phyloP scores from a whole-genome alignment of 192 early-diverging fungal species.

The Dispira simplex region DNA sequence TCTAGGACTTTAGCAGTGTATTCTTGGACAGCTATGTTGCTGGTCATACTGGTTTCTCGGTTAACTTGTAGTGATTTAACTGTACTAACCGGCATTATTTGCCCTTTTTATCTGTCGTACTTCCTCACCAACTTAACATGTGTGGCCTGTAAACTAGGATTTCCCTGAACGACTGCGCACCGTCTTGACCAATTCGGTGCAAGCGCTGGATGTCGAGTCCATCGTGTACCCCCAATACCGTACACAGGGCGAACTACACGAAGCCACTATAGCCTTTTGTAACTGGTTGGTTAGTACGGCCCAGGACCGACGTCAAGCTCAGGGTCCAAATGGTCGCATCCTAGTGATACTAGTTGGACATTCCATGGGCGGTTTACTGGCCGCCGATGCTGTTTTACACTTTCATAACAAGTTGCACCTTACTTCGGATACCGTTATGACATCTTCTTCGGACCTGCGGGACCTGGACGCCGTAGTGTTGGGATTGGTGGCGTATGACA shows the following conservation, averaged over 20 bases:
- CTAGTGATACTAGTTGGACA: slow-evolving; percentile 23
- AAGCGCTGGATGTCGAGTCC: slow-evolving; percentile 24
- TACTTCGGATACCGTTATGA: background rate
- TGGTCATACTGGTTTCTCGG: no score
- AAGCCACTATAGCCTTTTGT: slow-evolving; percentile 28
- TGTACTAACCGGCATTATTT: no score
- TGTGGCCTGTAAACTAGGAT: slow-evolving; percentile 18
- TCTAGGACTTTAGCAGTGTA: no score
- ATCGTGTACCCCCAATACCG: slow-evolving; percentile 38
- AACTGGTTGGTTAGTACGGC: slow-evolving; percentile 29
- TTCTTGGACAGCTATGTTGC: no score
- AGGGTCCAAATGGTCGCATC: slow-evolving; percentile 10
- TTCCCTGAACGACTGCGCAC: slow-evolving; percentile 34
- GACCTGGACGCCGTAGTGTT: background rate
- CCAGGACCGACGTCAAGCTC: slow-evolving; percentile 14
- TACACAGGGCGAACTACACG: slow-evolving; percentile 32
- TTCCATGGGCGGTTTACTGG: slow-evolving; percentile 43
- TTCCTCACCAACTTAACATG: no score
- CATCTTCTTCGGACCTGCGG: background rate
- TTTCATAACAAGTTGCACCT: background rate
- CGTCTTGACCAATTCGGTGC: slow-evolving; percentile 21
- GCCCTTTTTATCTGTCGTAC: no score
- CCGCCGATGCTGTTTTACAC: background rate
- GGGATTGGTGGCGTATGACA: background rate
- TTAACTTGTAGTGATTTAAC: no score